phyloP scores from a whole-genome alignment of 441 rosid genomes.

The Viola pubescens region DNA sequence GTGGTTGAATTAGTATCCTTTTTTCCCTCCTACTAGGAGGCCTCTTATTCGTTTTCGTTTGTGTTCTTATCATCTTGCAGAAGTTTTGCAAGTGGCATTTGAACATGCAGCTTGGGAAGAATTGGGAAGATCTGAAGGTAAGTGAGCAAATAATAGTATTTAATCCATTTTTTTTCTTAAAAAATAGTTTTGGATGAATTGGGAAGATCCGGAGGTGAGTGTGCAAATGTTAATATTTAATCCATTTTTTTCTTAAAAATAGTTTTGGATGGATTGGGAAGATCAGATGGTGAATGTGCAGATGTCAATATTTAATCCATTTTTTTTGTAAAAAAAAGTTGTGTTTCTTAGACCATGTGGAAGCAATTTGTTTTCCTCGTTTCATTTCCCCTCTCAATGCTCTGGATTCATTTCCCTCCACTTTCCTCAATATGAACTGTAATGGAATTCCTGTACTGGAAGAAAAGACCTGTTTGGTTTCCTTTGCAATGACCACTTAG shows the following conservation, averaged over 20 bases:
- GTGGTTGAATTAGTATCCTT: neutral
- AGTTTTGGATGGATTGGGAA: conserved; percentile 41
- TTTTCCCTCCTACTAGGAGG: conserved; percentile 1
- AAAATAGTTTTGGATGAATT: conserved; percentile 34
- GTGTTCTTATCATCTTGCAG: conserved; percentile 37
- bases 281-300: conserved; percentile 50
- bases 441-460: too few relatives aligned
- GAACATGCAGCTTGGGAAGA: conserved; percentile 39
- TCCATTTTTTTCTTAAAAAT: too few relatives aligned
- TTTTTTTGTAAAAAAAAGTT: too few relatives aligned
- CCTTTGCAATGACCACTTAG: too few relatives aligned
- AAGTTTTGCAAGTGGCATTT: conserved; percentile 61
- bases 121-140: conserved; percentile 64
- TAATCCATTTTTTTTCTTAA: too few relatives aligned
- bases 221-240: neutral
- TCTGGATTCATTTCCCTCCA: too few relatives aligned
- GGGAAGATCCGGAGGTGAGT: conserved; percentile 56
- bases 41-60: conserved; percentile 11
- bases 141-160: neutral
- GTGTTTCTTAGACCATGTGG: too few relatives aligned
- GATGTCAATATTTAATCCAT: too few relatives aligned
- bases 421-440: too few relatives aligned
- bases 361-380: too few relatives aligned
- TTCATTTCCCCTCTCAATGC: too few relatives aligned
- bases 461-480: too few relatives aligned